A percentile compares a stretch with the other conserved stretches of the same genome.
Conservation (phyloP, 208 protist genomes). For the Crithidia brevicula region DNA sequence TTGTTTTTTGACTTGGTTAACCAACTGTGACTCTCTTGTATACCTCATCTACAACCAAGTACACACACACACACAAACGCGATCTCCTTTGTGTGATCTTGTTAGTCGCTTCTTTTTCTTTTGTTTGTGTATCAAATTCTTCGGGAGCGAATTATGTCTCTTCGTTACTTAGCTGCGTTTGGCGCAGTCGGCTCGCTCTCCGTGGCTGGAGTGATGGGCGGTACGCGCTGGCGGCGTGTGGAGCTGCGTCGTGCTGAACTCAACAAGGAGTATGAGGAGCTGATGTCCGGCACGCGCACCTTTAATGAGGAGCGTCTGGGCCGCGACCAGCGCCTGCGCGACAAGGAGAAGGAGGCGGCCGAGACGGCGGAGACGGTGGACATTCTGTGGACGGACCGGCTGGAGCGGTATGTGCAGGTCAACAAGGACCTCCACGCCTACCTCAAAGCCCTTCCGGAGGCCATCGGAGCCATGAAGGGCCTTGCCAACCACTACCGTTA, state of each 20-base stretch:
- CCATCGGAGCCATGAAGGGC: conserved; percentile 65
- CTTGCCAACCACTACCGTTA: conserved; percentile 83
- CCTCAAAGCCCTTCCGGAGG: conserved; percentile 74
- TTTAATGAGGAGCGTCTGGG: conserved; percentile 53
- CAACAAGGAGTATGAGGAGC: conserved; percentile 69
- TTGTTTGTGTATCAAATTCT: too few relatives aligned
- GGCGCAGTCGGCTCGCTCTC: conserved; percentile 41
- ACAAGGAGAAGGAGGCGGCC: conserved; percentile 41
- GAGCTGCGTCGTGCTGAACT: conserved; percentile 60
- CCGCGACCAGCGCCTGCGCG: conserved; percentile 38
- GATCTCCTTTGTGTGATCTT: too few relatives aligned
- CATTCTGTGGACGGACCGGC: conserved; percentile 74
- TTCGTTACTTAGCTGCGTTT: conserved; percentile 33
- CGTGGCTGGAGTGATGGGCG: conserved; percentile 37
- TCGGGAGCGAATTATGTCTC: conserved; percentile 32
- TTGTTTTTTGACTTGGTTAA: too few relatives aligned
- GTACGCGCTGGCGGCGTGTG: conserved; percentile 50
- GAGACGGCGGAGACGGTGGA: conserved; percentile 65
- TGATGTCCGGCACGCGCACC: conserved; percentile 43
- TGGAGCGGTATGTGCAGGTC: conserved; percentile 67
- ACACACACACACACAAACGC: too few relatives aligned
- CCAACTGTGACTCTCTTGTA: too few relatives aligned
- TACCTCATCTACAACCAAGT: too few relatives aligned
- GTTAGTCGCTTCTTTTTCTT: too few relatives aligned
- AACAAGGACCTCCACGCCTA: conserved; percentile 72